Percentiles rank a stretch among this genome's conserved stretches.
phyloP scores from a whole-genome alignment of 176 grass and related monocot species.

The maize (Zea mays) region DNA sequence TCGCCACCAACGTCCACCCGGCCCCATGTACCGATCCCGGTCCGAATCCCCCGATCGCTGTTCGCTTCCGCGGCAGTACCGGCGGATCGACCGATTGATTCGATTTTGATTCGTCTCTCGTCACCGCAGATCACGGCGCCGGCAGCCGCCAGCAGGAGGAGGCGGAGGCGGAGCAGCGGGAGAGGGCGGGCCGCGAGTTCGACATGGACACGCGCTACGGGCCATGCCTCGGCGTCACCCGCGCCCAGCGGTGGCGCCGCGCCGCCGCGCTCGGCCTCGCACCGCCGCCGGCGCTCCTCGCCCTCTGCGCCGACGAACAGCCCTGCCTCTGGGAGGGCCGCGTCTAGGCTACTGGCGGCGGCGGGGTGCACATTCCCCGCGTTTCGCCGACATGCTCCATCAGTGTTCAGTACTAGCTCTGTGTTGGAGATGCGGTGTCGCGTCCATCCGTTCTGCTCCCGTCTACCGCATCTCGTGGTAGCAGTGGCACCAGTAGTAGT shows the following conservation, averaged over 20 bases:
- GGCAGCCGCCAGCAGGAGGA: background rate
- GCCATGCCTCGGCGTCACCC: slow-evolving; percentile 69
- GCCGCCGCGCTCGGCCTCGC: slow-evolving; percentile 58
- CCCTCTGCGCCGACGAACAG: slow-evolving; percentile 44
- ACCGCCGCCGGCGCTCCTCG: slow-evolving; percentile 48
- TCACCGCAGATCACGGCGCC: background rate
- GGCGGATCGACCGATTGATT: background rate
- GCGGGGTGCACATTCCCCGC: too few relatives aligned
- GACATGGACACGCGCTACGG: slow-evolving; percentile 83
- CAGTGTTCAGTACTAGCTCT: background rate
- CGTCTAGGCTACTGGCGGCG: slow-evolving; percentile 17
- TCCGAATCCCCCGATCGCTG: background rate
- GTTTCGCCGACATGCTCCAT: background rate
- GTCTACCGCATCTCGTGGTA: slow-evolving; percentile 36
- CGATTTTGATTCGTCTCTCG: background rate
- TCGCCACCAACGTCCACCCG: background rate
- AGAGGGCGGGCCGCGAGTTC: slow-evolving; percentile 55
- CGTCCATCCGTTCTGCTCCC: background rate
- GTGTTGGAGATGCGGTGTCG: background rate
- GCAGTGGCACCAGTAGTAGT: background rate
- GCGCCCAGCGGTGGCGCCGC: slow-evolving; percentile 58
- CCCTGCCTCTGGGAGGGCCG: slow-evolving; percentile 68
- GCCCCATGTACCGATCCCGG: background rate
- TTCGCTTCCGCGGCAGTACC: background rate
- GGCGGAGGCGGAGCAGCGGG: slow-evolving; percentile 22